A percentile compares a stretch with the other conserved stretches of the same genome.
phyloP scores from a whole-genome alignment of 305 asterid genomes.

The Withania somnifera region DNA sequence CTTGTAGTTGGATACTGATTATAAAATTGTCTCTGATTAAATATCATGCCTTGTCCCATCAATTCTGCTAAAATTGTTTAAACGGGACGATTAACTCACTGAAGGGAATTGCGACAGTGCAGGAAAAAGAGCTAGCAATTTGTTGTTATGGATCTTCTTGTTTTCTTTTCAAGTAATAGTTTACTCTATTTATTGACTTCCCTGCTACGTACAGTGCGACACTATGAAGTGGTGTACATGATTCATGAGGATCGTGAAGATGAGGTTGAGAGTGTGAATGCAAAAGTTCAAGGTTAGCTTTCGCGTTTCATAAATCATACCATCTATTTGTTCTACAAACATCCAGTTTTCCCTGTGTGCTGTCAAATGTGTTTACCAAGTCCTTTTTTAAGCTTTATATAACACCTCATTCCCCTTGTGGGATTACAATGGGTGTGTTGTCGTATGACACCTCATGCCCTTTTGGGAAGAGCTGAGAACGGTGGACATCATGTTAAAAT shows the following conservation, averaged over 20 bases:
- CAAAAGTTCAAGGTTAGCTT: slow-evolving; percentile 62
- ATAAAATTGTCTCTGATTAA: neutral
- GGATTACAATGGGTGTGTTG: neutral
- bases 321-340: neutral
- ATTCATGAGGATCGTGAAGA: slow-evolving; percentile 74
- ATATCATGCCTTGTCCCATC: neutral
- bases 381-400: neutral
- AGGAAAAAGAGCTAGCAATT: neutral
- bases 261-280: slow-evolving; percentile 68
- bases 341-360: neutral
- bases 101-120: neutral
- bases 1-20: neutral
- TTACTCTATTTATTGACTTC: neutral
- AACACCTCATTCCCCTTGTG: neutral
- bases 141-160: neutral
- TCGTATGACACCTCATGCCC: neutral
- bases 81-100: neutral
- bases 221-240: slow-evolving; percentile 88
- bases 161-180: neutral
- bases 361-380: neutral
- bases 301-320: neutral
- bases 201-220: slow-evolving; percentile 51
- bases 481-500: neutral
- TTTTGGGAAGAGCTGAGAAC: neutral
- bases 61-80: neutral